Percentiles rank a stretch among this genome's conserved stretches.
Evolutionary conservation across 495 filamentous ascomycete species (phyloP).

Genomic region (Aspergillus haitiensis): DNA sequence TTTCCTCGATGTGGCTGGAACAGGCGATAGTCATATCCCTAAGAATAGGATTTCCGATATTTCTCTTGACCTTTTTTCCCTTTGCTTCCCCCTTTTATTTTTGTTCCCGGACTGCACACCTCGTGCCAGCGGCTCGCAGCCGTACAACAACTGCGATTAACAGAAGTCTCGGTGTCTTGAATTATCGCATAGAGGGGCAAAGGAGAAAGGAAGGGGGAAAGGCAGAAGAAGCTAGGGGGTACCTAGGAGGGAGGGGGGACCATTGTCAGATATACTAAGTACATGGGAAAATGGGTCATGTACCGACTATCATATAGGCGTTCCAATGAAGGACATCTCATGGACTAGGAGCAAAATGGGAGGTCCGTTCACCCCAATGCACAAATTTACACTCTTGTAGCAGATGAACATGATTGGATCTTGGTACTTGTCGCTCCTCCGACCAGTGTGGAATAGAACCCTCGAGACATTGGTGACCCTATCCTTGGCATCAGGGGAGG

Average conservation of each 20-base stretch:
- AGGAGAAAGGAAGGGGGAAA: constrained; percentile 11
- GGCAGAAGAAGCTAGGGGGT: constrained; percentile 9
- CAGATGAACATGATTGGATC: constrained; percentile 22
- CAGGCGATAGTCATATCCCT: constrained; percentile 21
- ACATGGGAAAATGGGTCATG: constrained; percentile 2
- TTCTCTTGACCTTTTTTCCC: not conserved
- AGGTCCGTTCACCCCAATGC: constrained; percentile 24
- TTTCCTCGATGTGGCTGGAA: constrained; percentile 13
- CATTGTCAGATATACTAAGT: constrained; percentile 25
- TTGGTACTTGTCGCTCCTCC: constrained; percentile 3
- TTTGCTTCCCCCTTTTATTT: not conserved
- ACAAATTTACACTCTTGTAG: constrained; percentile 10
- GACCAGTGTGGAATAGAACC: constrained; percentile 12
- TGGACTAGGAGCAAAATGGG: constrained; percentile 14
- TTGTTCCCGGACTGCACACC: constrained; percentile 14
- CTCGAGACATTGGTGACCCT: constrained; percentile 19
- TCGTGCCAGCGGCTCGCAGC: constrained; percentile 26
- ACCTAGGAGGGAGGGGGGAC: constrained; percentile 15
- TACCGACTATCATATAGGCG: constrained; percentile 2
- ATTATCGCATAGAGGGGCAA: constrained; percentile 15
- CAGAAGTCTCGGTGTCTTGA: constrained; percentile 6
- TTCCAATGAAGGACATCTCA: constrained; percentile 16
- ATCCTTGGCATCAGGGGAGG: constrained; percentile 26
- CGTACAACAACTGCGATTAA: constrained; percentile 21
- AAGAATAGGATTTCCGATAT: not conserved